Percentiles rank a stretch among this genome's conserved stretches.
These are phyloP conservation scores for Alternaria sp. DNA, from an alignment of 2,329 filamentous ascomycete species.

Conservation along the genomic window DNA sequence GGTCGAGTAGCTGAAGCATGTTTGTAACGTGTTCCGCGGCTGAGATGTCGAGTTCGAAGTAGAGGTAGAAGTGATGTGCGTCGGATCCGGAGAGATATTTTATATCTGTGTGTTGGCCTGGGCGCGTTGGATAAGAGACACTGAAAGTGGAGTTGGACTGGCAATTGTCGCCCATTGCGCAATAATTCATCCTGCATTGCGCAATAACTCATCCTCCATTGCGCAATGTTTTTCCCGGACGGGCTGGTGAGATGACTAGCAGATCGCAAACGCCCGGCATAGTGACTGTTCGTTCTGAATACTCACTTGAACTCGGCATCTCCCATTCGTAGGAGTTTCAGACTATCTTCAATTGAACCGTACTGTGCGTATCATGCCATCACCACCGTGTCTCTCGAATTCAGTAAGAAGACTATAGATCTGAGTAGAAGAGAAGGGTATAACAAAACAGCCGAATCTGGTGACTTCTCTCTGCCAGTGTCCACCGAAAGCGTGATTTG, in stretches of 20 bases:
- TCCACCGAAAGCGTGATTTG: too few species aligned
- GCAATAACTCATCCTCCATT: neutral
- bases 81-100: neutral
- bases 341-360: too few species aligned
- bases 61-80: neutral
- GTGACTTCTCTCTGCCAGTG: too few species aligned
- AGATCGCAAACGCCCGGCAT: neutral
- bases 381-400: too few species aligned
- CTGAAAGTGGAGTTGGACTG: neutral
- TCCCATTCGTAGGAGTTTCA: neutral
- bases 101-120: neutral
- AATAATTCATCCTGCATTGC: neutral
- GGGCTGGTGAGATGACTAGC: neutral
- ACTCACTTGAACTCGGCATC: neutral
- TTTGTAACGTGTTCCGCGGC: neutral
- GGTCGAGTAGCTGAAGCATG: neutral
- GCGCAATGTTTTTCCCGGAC: neutral
- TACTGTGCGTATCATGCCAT: too few species aligned
- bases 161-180: neutral
- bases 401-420: too few species aligned
- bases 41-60: neutral
- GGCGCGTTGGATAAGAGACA: neutral
- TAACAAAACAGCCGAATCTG: too few species aligned
- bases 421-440: too few species aligned
- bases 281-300: accelerated